These are phyloP conservation scores for Tuber aestivum DNA, from an alignment of 495 filamentous ascomycete genomes.

Conservation along the genomic window DNA sequence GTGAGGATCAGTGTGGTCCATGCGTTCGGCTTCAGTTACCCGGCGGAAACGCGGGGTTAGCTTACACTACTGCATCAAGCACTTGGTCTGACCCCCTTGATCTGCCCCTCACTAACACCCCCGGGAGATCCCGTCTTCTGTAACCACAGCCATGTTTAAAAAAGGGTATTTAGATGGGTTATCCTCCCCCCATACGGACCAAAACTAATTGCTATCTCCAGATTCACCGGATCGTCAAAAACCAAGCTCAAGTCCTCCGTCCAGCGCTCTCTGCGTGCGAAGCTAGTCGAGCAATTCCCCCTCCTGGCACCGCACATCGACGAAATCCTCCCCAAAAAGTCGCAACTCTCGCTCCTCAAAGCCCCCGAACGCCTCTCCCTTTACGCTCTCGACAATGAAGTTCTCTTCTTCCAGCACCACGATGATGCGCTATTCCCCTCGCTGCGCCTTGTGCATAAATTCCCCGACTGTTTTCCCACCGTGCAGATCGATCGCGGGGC, in stretches of 20 bases:
- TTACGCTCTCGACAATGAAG: slow-evolving; percentile 67
- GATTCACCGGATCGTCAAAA: slow-evolving; percentile 70
- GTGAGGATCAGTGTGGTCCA: slow-evolving; percentile 7
- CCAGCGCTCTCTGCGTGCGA: slow-evolving; percentile 75
- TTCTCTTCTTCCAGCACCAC: slow-evolving; percentile 88
- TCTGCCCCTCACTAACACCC: neutral
- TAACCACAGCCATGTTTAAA: slow-evolving; percentile 67
- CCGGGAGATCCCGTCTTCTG: slow-evolving; percentile 1
- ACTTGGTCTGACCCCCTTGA: neutral
- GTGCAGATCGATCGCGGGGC: slow-evolving; percentile 85
- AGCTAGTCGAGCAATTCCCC: slow-evolving; percentile 76
- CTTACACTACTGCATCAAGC: neutral
- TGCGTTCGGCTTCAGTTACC: slow-evolving; percentile 20
- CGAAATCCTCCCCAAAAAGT: slow-evolving; percentile 91
- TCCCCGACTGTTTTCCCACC: slow-evolving; percentile 59
- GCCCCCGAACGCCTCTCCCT: slow-evolving; percentile 83
- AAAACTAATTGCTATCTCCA: slow-evolving; percentile 42
- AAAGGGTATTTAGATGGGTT: slow-evolving; percentile 61
- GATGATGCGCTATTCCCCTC: slow-evolving; percentile 74
- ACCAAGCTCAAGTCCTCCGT: slow-evolving; percentile 97
- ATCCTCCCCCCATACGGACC: neutral
- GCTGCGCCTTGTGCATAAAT: slow-evolving; percentile 67
- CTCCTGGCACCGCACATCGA: slow-evolving; percentile 83
- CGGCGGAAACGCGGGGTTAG: slow-evolving; percentile 11
- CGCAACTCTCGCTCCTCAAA: slow-evolving; percentile 85